Percentiles rank a stretch among this genome's conserved stretches.
phyloP scores from a whole-genome alignment of 23 red algal genomes.

The Gracilaria gracilis region DNA sequence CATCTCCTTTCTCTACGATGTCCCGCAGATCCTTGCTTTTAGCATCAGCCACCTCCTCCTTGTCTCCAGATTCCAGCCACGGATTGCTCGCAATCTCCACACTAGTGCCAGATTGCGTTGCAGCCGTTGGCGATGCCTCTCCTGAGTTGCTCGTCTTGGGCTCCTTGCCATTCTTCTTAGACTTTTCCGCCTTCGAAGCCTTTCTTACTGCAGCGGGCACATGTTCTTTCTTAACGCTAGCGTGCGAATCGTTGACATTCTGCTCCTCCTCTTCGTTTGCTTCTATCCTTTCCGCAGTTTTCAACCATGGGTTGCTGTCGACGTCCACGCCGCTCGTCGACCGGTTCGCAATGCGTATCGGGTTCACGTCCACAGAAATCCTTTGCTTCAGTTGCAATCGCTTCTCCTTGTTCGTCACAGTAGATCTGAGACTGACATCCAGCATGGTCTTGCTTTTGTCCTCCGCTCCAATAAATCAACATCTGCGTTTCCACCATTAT shows the following conservation, averaged over 20 bases:
- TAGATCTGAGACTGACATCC: too few species aligned
- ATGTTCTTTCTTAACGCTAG: neutral
- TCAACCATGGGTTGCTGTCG: neutral
- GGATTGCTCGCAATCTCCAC: too few species aligned
- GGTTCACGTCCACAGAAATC: neutral
- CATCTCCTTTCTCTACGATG: too few species aligned
- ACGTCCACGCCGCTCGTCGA: neutral
- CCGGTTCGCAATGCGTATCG: constrained; percentile 12
- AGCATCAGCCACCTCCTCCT: too few species aligned
- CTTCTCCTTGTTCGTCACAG: neutral
- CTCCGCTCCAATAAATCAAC: too few species aligned
- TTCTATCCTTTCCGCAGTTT: neutral
- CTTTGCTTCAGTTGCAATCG: neutral
- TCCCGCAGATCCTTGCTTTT: too few species aligned
- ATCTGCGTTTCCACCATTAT: too few species aligned
- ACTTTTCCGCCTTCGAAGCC: neutral
- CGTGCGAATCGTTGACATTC: neutral
- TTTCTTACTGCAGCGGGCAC: neutral
- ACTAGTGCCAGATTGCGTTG: neutral
- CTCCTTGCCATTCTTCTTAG: neutral
- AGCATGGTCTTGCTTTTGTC: too few species aligned
- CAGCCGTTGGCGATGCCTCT: neutral
- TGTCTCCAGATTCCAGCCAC: too few species aligned
- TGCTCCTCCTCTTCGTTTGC: neutral
- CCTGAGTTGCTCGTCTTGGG: neutral